These are phyloP conservation scores for Fistulifera solaris DNA, from an alignment of 108 stramenopile genomes.

Conservation along the genomic window DNA sequence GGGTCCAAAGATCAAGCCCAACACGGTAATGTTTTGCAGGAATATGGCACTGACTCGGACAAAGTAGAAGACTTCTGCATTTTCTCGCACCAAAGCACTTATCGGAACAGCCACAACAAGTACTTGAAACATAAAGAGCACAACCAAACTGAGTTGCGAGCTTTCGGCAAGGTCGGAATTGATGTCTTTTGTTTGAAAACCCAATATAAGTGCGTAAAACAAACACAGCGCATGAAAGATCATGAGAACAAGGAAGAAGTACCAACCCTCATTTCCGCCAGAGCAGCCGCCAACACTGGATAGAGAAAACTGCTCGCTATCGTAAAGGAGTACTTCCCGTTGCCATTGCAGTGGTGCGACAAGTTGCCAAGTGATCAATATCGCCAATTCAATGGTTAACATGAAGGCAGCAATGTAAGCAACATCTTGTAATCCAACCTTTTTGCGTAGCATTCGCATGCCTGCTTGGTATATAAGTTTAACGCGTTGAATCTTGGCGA, in stretches of 20 bases:
- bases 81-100: slow-evolving; percentile 23
- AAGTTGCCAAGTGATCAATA: slow-evolving; percentile 21
- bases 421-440: slow-evolving; percentile 18
- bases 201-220: slow-evolving; percentile 18
- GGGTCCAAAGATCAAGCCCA: slow-evolving; percentile 36
- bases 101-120: slow-evolving; percentile 30
- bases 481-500: slow-evolving; percentile 30
- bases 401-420: slow-evolving; percentile 14
- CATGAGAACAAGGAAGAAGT: slow-evolving; percentile 14
- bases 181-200: slow-evolving; percentile 21
- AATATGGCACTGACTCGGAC: slow-evolving; percentile 23
- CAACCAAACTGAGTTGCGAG: slow-evolving; percentile 26
- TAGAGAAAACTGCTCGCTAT: slow-evolving; percentile 12
- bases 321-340: slow-evolving; percentile 12
- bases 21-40: slow-evolving; percentile 16
- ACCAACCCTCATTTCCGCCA: slow-evolving; percentile 12
- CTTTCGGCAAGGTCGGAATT: slow-evolving; percentile 36
- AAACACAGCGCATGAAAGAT: slow-evolving; percentile 21
- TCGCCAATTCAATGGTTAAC: slow-evolving; percentile 11
- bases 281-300: slow-evolving; percentile 17
- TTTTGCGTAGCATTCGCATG: slow-evolving; percentile 13
- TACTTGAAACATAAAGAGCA: slow-evolving; percentile 38
- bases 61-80: slow-evolving; percentile 24
- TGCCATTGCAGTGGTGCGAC: slow-evolving; percentile 17
- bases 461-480: slow-evolving; percentile 17